Conservation (phyloP, 768 basidiomycete genomes). For the Vararia minispora region DNA sequence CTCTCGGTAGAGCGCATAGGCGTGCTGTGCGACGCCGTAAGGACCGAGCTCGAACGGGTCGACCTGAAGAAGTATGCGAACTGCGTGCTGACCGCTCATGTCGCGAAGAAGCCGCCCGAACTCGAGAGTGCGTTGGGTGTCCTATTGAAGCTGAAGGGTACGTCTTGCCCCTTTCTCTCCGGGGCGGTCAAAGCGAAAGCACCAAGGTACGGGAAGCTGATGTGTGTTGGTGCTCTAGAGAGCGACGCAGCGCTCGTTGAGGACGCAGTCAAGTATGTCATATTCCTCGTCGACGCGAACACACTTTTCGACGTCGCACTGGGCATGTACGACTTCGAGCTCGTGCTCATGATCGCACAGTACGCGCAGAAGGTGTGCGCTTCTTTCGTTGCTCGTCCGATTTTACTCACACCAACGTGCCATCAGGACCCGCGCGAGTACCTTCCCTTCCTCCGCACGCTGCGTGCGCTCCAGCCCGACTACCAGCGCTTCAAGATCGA, state of each 20-base stretch:
- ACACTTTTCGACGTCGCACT: constrained; percentile 87
- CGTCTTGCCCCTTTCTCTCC: constrained; percentile 9
- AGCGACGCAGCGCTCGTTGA: constrained; percentile 72
- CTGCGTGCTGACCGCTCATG: constrained; percentile 84
- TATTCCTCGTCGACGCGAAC: constrained; percentile 93
- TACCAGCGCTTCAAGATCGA: constrained; percentile 91
- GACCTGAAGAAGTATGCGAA: constrained; percentile 79
- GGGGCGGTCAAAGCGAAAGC: too few species aligned
- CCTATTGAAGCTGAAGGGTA: constrained; percentile 72
- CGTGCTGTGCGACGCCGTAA: constrained; percentile 67
- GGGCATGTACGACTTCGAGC: constrained; percentile 97
- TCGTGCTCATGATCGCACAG: constrained; percentile 94
- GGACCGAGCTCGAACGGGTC: constrained; percentile 54
- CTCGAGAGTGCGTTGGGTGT: constrained; percentile 75
- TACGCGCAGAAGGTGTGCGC: constrained; percentile 81
- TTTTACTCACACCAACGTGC: background rate
- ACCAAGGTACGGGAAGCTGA: too few species aligned
- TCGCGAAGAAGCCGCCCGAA: constrained; percentile 85
- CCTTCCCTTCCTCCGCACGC: constrained; percentile 88
- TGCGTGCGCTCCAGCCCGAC: constrained; percentile 65
- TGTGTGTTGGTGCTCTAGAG: constrained; percentile 22
- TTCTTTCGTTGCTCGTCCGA: background rate
- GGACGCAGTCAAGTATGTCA: constrained; percentile 96
- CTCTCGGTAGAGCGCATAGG: constrained; percentile 55
- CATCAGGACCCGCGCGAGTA: constrained; percentile 93